Conservation (phyloP, 1,139 yeast species). For the Taphrina deformans region DNA sequence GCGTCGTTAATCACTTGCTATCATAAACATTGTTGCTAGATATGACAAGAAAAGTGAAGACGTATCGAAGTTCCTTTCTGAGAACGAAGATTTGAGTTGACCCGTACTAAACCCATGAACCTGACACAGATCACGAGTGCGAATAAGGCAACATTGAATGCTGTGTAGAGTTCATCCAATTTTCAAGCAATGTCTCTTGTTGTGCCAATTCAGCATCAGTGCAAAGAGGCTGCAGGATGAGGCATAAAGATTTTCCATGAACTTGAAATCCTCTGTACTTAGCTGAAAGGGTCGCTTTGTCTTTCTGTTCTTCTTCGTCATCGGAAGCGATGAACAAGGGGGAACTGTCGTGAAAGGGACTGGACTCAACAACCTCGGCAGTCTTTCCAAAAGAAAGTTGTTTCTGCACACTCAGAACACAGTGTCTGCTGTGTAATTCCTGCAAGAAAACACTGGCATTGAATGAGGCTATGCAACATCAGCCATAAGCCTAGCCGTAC, state of each 20-base stretch:
- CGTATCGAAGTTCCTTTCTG: too few species aligned
- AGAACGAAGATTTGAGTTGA: too few species aligned
- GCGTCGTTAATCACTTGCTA: too few species aligned
- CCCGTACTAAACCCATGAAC: not conserved
- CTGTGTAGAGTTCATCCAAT: constrained; percentile 16
- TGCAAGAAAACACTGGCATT: constrained; percentile 27
- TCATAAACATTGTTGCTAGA: too few species aligned
- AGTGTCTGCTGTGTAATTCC: constrained; percentile 13
- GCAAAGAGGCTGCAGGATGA: not conserved
- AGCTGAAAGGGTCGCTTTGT: constrained; percentile 15
- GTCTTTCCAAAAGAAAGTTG: not conserved
- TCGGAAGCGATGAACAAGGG: constrained; percentile 25
- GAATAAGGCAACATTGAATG: not conserved
- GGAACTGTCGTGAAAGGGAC: constrained; percentile 4
- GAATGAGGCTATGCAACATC: constrained; percentile 4
- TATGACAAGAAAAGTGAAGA: too few species aligned
- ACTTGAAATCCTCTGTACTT: constrained; percentile 21
- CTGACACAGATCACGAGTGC: not conserved
- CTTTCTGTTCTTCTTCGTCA: constrained; percentile 2
- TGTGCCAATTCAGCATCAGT: not conserved
- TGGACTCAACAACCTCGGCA: not conserved
- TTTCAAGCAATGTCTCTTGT: not conserved
- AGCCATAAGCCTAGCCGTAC: not conserved
- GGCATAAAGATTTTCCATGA: constrained; percentile 12
- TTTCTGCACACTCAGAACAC: not conserved